Base-by-base conservation (phyloP, 345 rosid species). In the Euphorbia lathyris region DNA sequence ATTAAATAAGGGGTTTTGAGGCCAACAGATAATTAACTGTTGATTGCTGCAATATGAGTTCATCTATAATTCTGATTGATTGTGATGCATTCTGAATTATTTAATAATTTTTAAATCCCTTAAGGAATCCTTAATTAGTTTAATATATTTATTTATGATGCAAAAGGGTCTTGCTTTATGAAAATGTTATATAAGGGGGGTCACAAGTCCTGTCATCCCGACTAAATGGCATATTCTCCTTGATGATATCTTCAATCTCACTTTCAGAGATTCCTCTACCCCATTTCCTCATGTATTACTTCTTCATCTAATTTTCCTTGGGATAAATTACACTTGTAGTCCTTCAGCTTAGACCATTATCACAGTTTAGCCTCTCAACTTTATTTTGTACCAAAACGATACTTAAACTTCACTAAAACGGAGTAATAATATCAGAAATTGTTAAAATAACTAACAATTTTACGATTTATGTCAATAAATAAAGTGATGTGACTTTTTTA, bases 1-100 rank as follows among this genome's bases (percentile, higher is more conserved):
- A 63, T 72, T 73, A 53, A 72, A 40, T 17, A 60, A 60, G 19
- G 58, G 60, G 34, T 66, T 66, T 62, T 45, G 78, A 67, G 67
- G 59, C 64, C 12, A 56, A 58, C 64, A 63, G 59, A 55, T 34
- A 26, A 22, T 23, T 19, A 5, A 60, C 25, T 34, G 45, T n/a
- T 36, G 22, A 29, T 32, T 16, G 40, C 25, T 51, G 62, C 14
- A 51, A 76, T 51, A 60, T 51, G 65, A 58, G 23, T 58, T 70
- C 36, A 7, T 34, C 65, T 20, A n/a, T 50, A 43, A 59, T 58
- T 67, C 36, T 20, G 43, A 68, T 19, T 69, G 72, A 69, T 69
- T 19, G 72, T 43, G 55, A 69, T 58, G 66, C 58, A 14, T 69
- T 59, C 66, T 50, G 30, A 20, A 45, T 58, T 58, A 58, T 47